phyloP scores from a whole-genome alignment of 2,329 filamentous ascomycete species.

The Neoarthrinium moseri region DNA sequence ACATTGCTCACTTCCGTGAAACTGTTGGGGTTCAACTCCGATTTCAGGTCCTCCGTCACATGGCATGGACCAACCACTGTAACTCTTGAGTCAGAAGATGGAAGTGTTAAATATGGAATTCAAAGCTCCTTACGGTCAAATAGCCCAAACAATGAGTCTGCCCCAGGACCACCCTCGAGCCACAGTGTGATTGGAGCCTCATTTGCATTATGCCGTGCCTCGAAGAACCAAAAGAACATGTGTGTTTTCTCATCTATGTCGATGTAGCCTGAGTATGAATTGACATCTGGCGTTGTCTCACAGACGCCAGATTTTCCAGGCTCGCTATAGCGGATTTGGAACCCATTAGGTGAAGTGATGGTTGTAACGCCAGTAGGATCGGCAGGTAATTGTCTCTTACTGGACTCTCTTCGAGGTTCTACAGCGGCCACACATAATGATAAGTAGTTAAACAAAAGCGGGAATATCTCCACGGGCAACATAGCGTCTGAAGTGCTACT shows the following conservation, averaged over 20 bases:
- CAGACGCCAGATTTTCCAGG: constrained; percentile 46
- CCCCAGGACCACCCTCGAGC: not conserved
- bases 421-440: too few species aligned
- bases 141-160: constrained; percentile 45
- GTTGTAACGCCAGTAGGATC: constrained; percentile 41
- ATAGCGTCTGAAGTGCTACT: too few species aligned
- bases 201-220: constrained; percentile 40
- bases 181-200: constrained; percentile 24
- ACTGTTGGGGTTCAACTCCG: constrained; percentile 17
- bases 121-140: constrained; percentile 32
- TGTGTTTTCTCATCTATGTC: constrained; percentile 26
- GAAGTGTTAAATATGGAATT: not conserved
- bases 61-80: constrained; percentile 27
- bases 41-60: constrained; percentile 22
- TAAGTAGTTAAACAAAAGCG: too few species aligned
- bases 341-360: constrained; percentile 40
- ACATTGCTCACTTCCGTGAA: constrained; percentile 24
- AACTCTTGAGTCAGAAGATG: not conserved
- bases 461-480: too few species aligned
- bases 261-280: constrained; percentile 39
- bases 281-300: constrained; percentile 50
- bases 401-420: too few species aligned
- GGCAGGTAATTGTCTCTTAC: constrained; percentile 33
- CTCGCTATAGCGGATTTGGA: constrained; percentile 48
- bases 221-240: constrained; percentile 49